phyloP scores from a whole-genome alignment of 768 basidiomycete species.

The Chalciporus sphaerocephalus region DNA sequence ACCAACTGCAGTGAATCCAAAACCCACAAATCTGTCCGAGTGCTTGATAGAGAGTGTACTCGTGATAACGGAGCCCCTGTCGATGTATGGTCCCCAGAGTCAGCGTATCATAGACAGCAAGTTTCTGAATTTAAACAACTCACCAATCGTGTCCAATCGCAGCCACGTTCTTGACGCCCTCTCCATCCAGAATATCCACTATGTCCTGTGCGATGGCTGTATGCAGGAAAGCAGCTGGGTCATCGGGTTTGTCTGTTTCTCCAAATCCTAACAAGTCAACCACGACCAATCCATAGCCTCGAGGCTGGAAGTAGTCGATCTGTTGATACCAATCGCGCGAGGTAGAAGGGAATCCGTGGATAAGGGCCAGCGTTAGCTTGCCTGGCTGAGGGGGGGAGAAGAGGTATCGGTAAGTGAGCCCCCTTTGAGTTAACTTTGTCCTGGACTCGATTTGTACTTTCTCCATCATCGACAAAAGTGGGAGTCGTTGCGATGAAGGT shows the following conservation, averaged over 20 bases:
- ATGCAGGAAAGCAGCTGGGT: slow-evolving; percentile 26
- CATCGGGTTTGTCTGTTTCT: slow-evolving; percentile 38
- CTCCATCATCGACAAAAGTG: too few relatives aligned
- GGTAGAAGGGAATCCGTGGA: slow-evolving; percentile 44
- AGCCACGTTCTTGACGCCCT: slow-evolving; percentile 30
- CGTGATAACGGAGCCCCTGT: slow-evolving; percentile 32
- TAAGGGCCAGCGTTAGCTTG: slow-evolving; percentile 39
- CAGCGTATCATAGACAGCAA: too few relatives aligned
- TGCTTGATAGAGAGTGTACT: slow-evolving; percentile 37
- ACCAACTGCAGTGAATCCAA: slow-evolving; percentile 34
- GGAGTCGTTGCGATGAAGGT: too few relatives aligned
- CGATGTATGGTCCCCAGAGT: too few relatives aligned
- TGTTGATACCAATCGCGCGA: slow-evolving; percentile 42
- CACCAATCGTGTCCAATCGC: slow-evolving; percentile 43
- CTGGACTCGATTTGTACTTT: slow-evolving; percentile 19
- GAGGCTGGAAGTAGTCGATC: slow-evolving; percentile 34
- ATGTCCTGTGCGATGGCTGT: slow-evolving; percentile 31
- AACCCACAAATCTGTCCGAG: slow-evolving; percentile 39
- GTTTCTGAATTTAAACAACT: too few relatives aligned
- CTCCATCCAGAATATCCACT: slow-evolving; percentile 37
- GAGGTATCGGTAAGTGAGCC: slow-evolving; percentile 36
- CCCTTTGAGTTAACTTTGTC: slow-evolving; percentile 35
- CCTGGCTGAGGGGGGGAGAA: slow-evolving; percentile 20
- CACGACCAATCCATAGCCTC: slow-evolving; percentile 42
- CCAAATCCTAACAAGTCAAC: slow-evolving; percentile 49